phyloP scores from a whole-genome alignment of 2,329 filamentous ascomycete genomes.

The Monascus ruber region DNA sequence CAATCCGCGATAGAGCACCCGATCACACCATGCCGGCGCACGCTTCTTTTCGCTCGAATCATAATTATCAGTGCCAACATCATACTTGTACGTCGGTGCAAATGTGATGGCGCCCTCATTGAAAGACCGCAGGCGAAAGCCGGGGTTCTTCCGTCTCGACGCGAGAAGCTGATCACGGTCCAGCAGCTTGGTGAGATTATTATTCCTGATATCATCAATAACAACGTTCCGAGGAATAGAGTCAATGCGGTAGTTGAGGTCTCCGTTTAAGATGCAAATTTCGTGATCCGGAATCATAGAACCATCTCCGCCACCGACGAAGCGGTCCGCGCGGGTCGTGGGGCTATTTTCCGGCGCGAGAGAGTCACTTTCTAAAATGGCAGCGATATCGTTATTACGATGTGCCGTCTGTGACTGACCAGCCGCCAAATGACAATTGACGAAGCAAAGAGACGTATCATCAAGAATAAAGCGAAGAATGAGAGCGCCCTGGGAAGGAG shows the following conservation, averaged over 20 bases:
- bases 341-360: constrained; percentile 63
- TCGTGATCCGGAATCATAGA: constrained; percentile 94
- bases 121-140: constrained; percentile 78
- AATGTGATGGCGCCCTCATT: constrained; percentile 86
- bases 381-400: constrained; percentile 83
- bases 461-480: constrained; percentile 87
- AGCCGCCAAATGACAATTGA: constrained; percentile 94
- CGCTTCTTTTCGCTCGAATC: constrained; percentile 91
- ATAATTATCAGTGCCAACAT: constrained; percentile 87
- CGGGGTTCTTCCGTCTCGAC: constrained; percentile 77
- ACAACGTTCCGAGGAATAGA: constrained; percentile 92
- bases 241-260: constrained; percentile 96
- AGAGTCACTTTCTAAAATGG: constrained; percentile 69
- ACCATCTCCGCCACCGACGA: constrained; percentile 84
- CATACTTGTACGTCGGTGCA: constrained; percentile 96
- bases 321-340: constrained; percentile 61
- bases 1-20: constrained; percentile 72
- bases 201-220: constrained; percentile 67
- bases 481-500: constrained; percentile 54
- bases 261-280: constrained; percentile 91
- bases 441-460: constrained; percentile 86
- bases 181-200: constrained; percentile 73
- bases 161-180: constrained; percentile 90
- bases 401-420: constrained; percentile 83
- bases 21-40: constrained; percentile 92